phyloP scores from a whole-genome alignment of 2,329 filamentous ascomycete genomes.

The Aspergillus carbonarius region DNA sequence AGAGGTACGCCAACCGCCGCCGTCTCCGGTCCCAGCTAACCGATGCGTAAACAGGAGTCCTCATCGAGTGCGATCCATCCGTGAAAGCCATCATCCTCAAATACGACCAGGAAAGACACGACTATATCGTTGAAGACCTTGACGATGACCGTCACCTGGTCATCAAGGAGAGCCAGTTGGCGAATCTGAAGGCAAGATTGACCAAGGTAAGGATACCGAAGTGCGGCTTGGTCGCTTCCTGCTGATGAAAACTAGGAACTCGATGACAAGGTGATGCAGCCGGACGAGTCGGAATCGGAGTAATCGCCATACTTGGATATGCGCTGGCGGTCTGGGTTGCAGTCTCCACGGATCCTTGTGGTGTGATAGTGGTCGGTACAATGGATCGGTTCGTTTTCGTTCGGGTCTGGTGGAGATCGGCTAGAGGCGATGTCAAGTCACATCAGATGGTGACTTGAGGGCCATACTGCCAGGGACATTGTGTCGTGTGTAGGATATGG shows the following conservation, averaged over 20 bases:
- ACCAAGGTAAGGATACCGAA: constrained; percentile 36
- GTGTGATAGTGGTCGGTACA: background rate
- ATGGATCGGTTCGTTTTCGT: no score
- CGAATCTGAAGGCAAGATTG: constrained; percentile 42
- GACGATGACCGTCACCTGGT: constrained; percentile 48
- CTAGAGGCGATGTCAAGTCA: no score
- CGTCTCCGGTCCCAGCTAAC: constrained; percentile 1
- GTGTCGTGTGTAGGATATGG: no score
- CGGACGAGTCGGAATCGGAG: constrained; percentile 48
- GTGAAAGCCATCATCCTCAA: constrained; percentile 52
- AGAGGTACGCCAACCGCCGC: constrained; percentile 29
- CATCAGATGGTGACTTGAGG: no score
- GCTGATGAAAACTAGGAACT: constrained; percentile 38
- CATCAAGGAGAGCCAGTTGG: constrained; percentile 48
- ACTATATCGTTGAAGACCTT: constrained; percentile 50
- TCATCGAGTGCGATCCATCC: constrained; percentile 50
- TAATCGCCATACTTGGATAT: constrained; percentile 15
- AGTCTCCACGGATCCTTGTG: background rate
- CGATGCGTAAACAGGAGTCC: constrained; percentile 35
- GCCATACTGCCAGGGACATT: no score
- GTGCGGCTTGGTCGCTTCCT: background rate
- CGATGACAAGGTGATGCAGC: constrained; percentile 49
- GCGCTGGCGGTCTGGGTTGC: no score
- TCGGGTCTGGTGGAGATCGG: no score
- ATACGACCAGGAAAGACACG: constrained; percentile 47